phyloP scores from a whole-genome alignment of 345 rosid species.

The Hypericum perforatum region DNA sequence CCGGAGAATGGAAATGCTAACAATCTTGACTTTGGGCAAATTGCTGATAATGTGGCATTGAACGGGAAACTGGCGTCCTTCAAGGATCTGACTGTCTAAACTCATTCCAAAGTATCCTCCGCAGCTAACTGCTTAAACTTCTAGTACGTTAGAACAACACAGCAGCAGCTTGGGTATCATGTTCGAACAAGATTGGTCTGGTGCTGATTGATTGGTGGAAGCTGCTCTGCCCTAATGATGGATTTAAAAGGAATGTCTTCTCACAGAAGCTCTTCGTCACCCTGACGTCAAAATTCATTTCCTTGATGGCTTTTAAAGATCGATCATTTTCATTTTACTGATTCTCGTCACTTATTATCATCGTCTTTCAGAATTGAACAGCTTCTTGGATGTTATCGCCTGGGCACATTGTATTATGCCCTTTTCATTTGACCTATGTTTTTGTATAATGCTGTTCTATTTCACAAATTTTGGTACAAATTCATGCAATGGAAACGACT shows the following conservation, averaged over 20 bases:
- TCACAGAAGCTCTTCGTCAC: constrained; percentile 9
- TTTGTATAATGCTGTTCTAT: too few relatives aligned
- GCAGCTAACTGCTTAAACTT: constrained; percentile 1
- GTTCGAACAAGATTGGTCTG: constrained; percentile 3
- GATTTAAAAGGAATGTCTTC: constrained; percentile 8
- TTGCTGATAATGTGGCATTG: constrained; percentile 30
- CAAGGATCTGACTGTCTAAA: constrained; percentile 17
- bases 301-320: constrained; percentile 22
- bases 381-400: too few relatives aligned
- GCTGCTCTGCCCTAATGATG: constrained; percentile 1
- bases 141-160: neutral
- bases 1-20: constrained; percentile 43
- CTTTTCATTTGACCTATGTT: too few relatives aligned
- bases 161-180: constrained; percentile 2
- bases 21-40: constrained; percentile 29
- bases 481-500: too few relatives aligned
- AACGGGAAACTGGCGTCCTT: constrained; percentile 70
- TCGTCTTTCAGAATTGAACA: too few relatives aligned
- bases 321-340: constrained; percentile 14
- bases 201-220: constrained; percentile 8
- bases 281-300: constrained; percentile 26
- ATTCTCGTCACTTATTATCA: constrained; percentile 14
- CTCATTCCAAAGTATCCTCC: constrained; percentile 1
- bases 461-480: too few relatives aligned
- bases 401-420: too few relatives aligned